A percentile compares a stretch with the other conserved stretches of the same genome.
phyloP scores from a whole-genome alignment of 106 monocot genomes.

The Dendrobium huoshanense region DNA sequence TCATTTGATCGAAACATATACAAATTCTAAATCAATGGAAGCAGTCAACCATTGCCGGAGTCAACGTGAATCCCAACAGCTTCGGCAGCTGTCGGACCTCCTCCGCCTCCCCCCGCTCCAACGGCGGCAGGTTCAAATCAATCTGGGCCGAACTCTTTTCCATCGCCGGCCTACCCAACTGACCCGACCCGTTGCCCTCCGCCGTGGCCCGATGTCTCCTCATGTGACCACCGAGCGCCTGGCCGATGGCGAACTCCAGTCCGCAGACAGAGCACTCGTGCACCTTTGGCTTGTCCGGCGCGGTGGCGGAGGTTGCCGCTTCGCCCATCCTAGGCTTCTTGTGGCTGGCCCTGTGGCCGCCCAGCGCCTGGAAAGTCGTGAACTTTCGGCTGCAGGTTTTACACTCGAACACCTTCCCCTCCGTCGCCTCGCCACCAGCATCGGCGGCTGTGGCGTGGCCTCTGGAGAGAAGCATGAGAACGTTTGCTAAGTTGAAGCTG shows the following conservation, averaged over 20 bases:
- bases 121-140: constrained; percentile 6
- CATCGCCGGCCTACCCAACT: no score
- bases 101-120: constrained; percentile 3
- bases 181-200: neutral
- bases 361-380: constrained; percentile 49
- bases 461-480: constrained; percentile 4
- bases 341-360: constrained; percentile 12
- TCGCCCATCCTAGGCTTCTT: constrained; percentile 1
- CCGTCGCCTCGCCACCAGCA: neutral
- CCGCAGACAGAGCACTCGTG: constrained; percentile 8
- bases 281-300: neutral
- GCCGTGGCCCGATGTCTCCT: neutral
- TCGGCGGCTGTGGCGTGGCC: neutral
- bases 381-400: constrained; percentile 65
- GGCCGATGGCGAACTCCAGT: constrained; percentile 3
- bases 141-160: neutral
- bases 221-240: constrained; percentile 8
- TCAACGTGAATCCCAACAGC: constrained; percentile 3
- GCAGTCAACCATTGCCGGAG: constrained; percentile 2
- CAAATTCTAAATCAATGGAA: neutral
- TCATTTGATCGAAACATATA: no score
- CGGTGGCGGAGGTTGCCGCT: neutral
- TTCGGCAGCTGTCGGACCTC: neutral
- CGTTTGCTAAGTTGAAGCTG: neutral
- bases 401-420: constrained; percentile 39